Percentiles rank a stretch among this genome's conserved stretches.
phyloP scores from a whole-genome alignment of 345 rosid genomes.

The Eucalyptus viminalis region DNA sequence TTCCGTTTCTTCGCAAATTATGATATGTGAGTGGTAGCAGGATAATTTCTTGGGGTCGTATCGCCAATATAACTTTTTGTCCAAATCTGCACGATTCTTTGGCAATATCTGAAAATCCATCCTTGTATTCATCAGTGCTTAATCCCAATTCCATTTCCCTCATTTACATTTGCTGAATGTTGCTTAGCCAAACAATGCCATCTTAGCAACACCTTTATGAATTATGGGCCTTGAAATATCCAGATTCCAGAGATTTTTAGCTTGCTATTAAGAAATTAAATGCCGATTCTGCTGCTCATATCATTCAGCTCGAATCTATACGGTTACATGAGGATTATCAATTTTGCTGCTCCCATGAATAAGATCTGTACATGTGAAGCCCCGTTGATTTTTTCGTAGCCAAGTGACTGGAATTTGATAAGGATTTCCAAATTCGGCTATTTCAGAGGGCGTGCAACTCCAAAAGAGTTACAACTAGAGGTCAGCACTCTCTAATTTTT shows the following conservation, averaged over 20 bases:
- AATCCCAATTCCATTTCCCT: background rate
- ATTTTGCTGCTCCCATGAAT: background rate
- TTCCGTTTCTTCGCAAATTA: too few relatives aligned
- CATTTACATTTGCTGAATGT: background rate
- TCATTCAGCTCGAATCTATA: background rate
- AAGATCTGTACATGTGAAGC: background rate
- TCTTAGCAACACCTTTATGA: background rate
- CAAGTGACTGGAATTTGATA: too few relatives aligned
- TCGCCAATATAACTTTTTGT: background rate
- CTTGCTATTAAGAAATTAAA: too few relatives aligned
- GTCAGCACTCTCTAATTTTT: too few relatives aligned
- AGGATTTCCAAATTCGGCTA: too few relatives aligned
- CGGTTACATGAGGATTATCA: background rate
- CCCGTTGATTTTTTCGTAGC: too few relatives aligned
- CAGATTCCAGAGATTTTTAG: background rate
- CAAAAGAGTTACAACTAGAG: too few relatives aligned
- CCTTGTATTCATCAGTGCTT: background rate
- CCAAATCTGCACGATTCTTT: background rate
- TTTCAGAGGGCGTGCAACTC: too few relatives aligned
- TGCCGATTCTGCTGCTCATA: background rate
- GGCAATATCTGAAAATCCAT: background rate
- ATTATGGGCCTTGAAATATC: background rate
- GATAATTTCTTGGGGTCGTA: too few relatives aligned
- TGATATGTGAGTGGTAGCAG: too few relatives aligned
- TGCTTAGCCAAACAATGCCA: background rate